Base-by-base conservation (phyloP, 2,329 filamentous ascomycete genomes). In the Aspergillus proliferans region DNA sequence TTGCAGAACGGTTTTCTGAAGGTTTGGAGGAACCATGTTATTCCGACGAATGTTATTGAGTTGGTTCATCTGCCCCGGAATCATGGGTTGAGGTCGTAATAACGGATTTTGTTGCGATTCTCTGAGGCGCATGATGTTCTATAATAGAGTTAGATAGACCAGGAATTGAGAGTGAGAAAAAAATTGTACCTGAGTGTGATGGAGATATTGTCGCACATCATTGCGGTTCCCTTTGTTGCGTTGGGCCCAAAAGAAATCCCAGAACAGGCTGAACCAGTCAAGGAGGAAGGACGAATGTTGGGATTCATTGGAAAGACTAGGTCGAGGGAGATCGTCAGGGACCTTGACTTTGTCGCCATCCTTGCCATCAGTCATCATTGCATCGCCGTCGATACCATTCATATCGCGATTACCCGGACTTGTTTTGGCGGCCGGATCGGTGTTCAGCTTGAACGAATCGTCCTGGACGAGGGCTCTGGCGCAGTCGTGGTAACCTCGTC, bases 251-350 rank as follows among this genome's bases (percentile, higher is more conserved):
- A 87, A 94, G 59, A 97, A 89, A 63, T 98, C 93, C 90, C 90
- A 97, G 70, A 98, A 98, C 46, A 96, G 80, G 64, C 85, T 88
- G 76, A 94, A 98, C 93, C 93, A 98, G 63, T 97, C 93, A 59
- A 89, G 86, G n/a, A 98, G 77, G 63, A 98, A 97, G 22, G 88
- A 88, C 0, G 66, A 53, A 81, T 87, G 61, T 86, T 86, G 47
- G 79, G 79, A 52, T 52, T 71, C 75, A 54, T 83, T 83, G 10
- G 89, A 85, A 6, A 81, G 60, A 47, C 60, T 68, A 14, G 72
- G 71, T 21, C 71, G 78, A 4, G 92, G 92, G 36, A 97, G 78
- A 63, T 95, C 90, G 49, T 85, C 81, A 1, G 88, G 87, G 40
- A 86, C 79, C 66, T 92, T 91, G 45, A 77, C 69, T 57, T 88